phyloP scores from a whole-genome alignment of 257 asterid species.

The Ocimum tenuiflorum region DNA sequence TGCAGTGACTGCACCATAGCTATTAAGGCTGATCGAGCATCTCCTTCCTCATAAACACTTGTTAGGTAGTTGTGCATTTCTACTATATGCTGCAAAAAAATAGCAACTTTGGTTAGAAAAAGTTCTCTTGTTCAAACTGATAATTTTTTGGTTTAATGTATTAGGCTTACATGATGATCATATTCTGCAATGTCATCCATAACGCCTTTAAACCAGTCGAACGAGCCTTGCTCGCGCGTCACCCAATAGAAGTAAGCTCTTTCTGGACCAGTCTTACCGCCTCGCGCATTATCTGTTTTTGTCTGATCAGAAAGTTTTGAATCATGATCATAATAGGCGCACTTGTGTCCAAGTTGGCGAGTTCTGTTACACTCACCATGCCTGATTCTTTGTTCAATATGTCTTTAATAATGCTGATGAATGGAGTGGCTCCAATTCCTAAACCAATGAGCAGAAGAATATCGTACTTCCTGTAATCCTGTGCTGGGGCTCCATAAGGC shows the following conservation, averaged over 20 bases:
- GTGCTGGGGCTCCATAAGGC: conserved; percentile 94
- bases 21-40: conserved; percentile 89
- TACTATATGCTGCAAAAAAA: conserved; percentile 49
- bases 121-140: not conserved
- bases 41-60: conserved; percentile 92
- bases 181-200: conserved; percentile 90
- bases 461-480: conserved; percentile 76
- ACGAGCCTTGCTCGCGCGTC: conserved; percentile 90
- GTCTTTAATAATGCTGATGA: conserved; percentile 77
- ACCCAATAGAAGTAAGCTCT: conserved; percentile 95
- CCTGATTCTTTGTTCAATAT: conserved; percentile 45
- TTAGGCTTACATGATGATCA: conserved; percentile 52
- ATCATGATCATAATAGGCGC: not conserved
- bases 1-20: conserved; percentile 90
- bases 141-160: too few relatives aligned
- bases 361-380: conserved; percentile 31
- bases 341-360: not conserved
- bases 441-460: conserved; percentile 72
- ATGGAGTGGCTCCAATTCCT: conserved; percentile 97
- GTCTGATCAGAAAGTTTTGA: conserved; percentile 24
- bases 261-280: conserved; percentile 37
- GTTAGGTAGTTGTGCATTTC: conserved; percentile 94
- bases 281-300: conserved; percentile 1
- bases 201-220: conserved; percentile 95
- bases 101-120: not conserved